phyloP scores from a whole-genome alignment of 441 rosid species.

The Gossypium gossypioides region DNA sequence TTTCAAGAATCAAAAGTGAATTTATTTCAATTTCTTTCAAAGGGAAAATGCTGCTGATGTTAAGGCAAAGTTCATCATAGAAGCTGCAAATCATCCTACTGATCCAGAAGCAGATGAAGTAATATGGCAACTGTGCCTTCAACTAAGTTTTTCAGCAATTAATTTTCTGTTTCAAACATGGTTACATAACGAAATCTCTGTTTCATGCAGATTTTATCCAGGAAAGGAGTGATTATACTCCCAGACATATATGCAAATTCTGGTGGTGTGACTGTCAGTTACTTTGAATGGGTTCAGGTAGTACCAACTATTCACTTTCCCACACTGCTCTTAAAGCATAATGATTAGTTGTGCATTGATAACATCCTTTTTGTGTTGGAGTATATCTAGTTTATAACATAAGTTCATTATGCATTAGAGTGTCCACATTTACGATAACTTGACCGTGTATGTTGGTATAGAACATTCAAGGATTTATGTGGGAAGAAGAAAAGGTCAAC shows the following conservation, averaged over 20 bases:
- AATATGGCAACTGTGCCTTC: background rate
- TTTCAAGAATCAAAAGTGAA: background rate
- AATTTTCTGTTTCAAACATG: background rate
- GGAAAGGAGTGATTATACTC: conserved; percentile 63
- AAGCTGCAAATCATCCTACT: conserved; percentile 82
- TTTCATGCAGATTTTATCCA: conserved; percentile 49
- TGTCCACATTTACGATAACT: background rate
- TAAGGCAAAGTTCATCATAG: conserved; percentile 65
- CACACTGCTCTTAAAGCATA: background rate
- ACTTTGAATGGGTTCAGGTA: conserved; percentile 92
- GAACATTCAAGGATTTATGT: conserved; percentile 83
- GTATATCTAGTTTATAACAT: background rate
- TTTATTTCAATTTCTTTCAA: conserved; percentile 9
- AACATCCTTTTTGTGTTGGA: background rate
- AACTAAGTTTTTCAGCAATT: background rate
- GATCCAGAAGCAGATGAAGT: conserved; percentile 93
- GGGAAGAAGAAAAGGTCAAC: conserved; percentile 71
- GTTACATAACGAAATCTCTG: background rate
- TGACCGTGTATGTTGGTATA: conserved; percentile 20
- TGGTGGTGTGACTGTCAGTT: conserved; percentile 78
- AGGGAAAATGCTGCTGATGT: conserved; percentile 68
- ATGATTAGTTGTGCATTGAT: background rate
- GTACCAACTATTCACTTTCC: background rate
- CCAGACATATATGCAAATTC: conserved; percentile 81
- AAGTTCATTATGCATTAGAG: background rate